A percentile compares a stretch with the other conserved stretches of the same genome.
phyloP scores from a whole-genome alignment of 2,329 filamentous ascomycete species.

The Phyllosticta paracitricarpa region DNA sequence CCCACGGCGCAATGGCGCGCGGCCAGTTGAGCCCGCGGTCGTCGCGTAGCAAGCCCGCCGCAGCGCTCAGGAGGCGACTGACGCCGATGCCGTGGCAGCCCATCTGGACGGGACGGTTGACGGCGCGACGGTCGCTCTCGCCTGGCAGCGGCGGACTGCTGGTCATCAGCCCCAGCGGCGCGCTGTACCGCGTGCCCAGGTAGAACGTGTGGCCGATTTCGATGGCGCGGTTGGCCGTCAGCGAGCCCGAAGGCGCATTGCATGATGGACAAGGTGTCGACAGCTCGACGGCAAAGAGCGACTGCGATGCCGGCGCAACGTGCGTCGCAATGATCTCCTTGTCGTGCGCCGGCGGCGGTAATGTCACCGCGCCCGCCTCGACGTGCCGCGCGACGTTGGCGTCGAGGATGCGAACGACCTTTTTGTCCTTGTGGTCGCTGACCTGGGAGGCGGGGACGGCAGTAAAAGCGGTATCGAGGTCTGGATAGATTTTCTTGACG shows the following conservation, averaged over 20 bases:
- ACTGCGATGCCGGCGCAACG: not conserved
- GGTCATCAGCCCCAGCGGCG: constrained; percentile 52
- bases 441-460: not conserved
- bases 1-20: constrained; percentile 72
- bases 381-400: not conserved
- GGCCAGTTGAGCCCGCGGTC: constrained; percentile 73
- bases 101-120: constrained; percentile 58
- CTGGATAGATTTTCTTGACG: constrained; percentile 55
- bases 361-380: not conserved
- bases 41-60: constrained; percentile 67
- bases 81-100: constrained; percentile 94
- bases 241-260: constrained; percentile 15
- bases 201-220: constrained; percentile 95
- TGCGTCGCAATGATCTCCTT: not conserved
- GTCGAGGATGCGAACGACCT: not conserved
- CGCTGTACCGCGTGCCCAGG: constrained; percentile 79
- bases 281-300: not conserved
- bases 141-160: constrained; percentile 40
- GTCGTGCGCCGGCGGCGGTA: not conserved
- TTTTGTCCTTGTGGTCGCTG: not conserved
- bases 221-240: constrained; percentile 50
- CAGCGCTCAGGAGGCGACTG: constrained; percentile 77
- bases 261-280: constrained; percentile 1
- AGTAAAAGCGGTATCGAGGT: constrained; percentile 53
- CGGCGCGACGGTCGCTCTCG: constrained; percentile 2